Percentiles rank a stretch among this genome's conserved stretches.
Conservation (phyloP, 2,329 filamentous ascomycete species). For the Aspergillus sp. region DNA sequence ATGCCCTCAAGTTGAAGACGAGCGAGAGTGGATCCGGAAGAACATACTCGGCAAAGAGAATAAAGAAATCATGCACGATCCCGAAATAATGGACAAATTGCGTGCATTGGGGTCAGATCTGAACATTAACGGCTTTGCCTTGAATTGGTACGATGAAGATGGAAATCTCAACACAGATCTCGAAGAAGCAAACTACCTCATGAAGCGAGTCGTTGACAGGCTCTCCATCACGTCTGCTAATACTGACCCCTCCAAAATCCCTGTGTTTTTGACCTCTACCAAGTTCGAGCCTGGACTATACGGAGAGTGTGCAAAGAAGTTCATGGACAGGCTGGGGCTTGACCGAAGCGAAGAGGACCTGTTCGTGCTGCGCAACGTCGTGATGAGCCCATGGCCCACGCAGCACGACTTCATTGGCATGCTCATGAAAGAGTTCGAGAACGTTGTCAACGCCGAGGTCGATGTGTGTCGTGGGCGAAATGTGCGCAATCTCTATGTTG, state of each 20-base stretch:
- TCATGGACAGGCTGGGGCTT: conserved; percentile 34
- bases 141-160: conserved; percentile 39
- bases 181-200: conserved; percentile 46
- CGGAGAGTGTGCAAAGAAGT: conserved; percentile 35
- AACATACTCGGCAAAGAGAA: conserved; percentile 2
- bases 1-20: too few relatives aligned
- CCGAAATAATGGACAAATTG: conserved; percentile 35
- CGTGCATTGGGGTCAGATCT: conserved; percentile 39
- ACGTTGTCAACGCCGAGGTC: too few relatives aligned
- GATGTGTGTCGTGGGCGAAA: too few relatives aligned
- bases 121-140: conserved; percentile 30
- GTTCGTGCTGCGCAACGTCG: conserved; percentile 43
- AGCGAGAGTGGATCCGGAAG: conserved; percentile 1
- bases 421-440: too few relatives aligned
- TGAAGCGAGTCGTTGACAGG: conserved; percentile 37
- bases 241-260: conserved; percentile 31
- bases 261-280: conserved; percentile 43
- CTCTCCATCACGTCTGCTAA: conserved; percentile 37
- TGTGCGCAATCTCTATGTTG: neutral
- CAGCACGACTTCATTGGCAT: conserved; percentile 2
- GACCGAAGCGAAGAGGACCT: conserved; percentile 31
- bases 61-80: conserved; percentile 4
- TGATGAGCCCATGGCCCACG: conserved; percentile 34
- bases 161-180: conserved; percentile 39
- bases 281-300: conserved; percentile 37